Percentiles rank a stretch among this genome's conserved stretches.
phyloP scores from a whole-genome alignment of 2,329 filamentous ascomycete genomes.

The Trichoderma sp. region DNA sequence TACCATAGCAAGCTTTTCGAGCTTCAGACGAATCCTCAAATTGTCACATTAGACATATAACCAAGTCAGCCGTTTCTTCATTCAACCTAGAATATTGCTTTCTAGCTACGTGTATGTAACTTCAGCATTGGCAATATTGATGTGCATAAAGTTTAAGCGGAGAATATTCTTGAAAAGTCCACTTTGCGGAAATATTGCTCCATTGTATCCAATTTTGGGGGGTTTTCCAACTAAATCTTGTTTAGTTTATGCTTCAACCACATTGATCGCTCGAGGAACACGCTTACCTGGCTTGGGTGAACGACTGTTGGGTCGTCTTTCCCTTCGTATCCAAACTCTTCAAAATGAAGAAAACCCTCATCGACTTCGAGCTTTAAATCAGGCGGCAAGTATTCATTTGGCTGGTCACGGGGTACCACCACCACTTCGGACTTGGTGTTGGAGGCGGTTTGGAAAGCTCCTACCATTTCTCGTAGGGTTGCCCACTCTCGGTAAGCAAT shows the following conservation, averaged over 20 bases:
- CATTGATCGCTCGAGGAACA: not conserved
- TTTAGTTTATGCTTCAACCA: not conserved
- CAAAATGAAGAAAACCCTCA: not conserved
- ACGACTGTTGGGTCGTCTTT: not conserved
- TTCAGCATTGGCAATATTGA: no score
- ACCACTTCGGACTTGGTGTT: not conserved
- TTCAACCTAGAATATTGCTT: not conserved
- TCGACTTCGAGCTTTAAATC: not conserved
- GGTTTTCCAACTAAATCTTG: not conserved
- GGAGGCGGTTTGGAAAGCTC: not conserved
- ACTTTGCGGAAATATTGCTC: not conserved
- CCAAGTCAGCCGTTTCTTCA: not conserved
- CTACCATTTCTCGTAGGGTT: not conserved
- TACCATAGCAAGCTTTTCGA: no score
- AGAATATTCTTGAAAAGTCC: not conserved
- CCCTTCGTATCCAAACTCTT: not conserved
- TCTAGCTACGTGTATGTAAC: not conserved
- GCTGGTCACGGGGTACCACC: not conserved
- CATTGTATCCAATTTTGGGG: not conserved
- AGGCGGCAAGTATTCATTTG: not conserved
- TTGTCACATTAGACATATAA: no score
- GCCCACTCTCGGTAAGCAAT: not conserved
- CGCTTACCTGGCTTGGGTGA: constrained; percentile 4
- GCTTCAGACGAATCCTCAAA: no score
- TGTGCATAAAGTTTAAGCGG: not conserved